A percentile compares a stretch with the other conserved stretches of the same genome.
phyloP scores from a whole-genome alignment of 2,329 filamentous ascomycete genomes.

The Thermothelomyces thermophilus region DNA sequence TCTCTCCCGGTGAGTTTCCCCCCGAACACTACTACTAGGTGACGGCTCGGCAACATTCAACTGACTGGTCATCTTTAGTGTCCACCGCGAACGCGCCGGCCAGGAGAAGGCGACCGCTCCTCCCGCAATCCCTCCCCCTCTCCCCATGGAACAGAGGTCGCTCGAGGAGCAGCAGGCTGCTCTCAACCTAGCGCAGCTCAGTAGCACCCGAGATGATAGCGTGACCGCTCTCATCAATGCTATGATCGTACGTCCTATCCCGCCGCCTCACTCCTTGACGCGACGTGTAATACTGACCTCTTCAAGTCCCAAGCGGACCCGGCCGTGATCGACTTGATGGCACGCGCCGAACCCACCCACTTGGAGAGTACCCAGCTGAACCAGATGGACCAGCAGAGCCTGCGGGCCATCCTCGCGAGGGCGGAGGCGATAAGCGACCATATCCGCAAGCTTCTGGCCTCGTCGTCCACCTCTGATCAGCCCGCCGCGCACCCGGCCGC shows the following conservation, averaged over 20 bases:
- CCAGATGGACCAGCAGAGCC: constrained; percentile 37
- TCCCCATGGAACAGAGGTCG: constrained; percentile 32
- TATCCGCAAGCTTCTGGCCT: constrained; percentile 30
- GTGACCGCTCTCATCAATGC: constrained; percentile 51
- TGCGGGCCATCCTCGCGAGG: constrained; percentile 44
- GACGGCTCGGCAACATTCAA: no score
- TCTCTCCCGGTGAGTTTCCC: constrained; percentile 50
- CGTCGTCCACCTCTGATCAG: not conserved
- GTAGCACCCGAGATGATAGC: constrained; percentile 36
- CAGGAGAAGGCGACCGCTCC: constrained; percentile 21
- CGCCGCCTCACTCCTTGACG: no score
- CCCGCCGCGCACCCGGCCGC: not conserved
- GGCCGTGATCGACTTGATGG: constrained; percentile 41
- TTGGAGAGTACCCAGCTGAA: constrained; percentile 35
- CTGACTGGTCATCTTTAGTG: constrained; percentile 25
- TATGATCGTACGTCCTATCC: constrained; percentile 56
- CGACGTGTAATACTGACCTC: constrained; percentile 14
- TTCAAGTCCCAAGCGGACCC: constrained; percentile 40
- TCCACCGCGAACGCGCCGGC: constrained; percentile 16
- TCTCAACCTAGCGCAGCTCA: constrained; percentile 55
- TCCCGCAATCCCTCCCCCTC: not conserved
- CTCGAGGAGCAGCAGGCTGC: constrained; percentile 61
- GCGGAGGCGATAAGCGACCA: constrained; percentile 39
- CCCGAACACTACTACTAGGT: not conserved
- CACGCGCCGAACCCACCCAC: constrained; percentile 40